phyloP scores from a whole-genome alignment of 345 rosid species.

The Salix purpurea region DNA sequence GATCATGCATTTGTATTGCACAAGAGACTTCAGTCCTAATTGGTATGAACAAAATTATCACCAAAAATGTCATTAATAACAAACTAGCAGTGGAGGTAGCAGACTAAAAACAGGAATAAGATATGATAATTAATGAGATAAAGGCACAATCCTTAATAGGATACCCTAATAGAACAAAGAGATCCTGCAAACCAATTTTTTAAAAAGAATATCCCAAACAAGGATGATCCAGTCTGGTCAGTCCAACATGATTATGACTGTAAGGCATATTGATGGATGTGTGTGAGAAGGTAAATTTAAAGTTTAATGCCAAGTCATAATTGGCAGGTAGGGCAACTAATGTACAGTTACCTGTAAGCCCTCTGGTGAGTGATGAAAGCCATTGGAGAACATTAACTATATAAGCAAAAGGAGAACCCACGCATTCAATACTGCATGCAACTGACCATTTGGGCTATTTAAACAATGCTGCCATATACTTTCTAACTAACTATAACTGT shows the following conservation, averaged over 20 bases:
- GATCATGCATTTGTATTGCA: neutral
- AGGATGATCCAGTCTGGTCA: neutral
- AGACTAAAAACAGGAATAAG: neutral
- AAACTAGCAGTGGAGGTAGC: neutral
- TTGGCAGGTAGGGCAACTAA: neutral
- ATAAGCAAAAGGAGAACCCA: neutral
- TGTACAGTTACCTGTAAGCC: neutral
- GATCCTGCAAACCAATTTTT: neutral
- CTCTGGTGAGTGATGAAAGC: neutral
- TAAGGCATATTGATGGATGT: neutral
- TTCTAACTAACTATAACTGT: neutral
- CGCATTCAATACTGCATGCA: neutral
- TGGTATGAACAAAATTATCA: too few relatives aligned
- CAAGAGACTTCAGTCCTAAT: neutral
- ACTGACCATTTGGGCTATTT: neutral
- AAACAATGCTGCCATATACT: neutral
- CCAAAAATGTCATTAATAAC: neutral
- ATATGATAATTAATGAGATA: neutral
- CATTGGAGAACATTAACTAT: neutral
- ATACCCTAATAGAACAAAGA: neutral
- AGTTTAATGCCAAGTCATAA: neutral
- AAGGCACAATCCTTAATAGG: neutral
- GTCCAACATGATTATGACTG: neutral
- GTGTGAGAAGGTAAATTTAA: neutral
- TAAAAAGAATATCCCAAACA: neutral